phyloP scores from a whole-genome alignment of 2,329 filamentous ascomycete species.

The Tolypocladium guangdongense region DNA sequence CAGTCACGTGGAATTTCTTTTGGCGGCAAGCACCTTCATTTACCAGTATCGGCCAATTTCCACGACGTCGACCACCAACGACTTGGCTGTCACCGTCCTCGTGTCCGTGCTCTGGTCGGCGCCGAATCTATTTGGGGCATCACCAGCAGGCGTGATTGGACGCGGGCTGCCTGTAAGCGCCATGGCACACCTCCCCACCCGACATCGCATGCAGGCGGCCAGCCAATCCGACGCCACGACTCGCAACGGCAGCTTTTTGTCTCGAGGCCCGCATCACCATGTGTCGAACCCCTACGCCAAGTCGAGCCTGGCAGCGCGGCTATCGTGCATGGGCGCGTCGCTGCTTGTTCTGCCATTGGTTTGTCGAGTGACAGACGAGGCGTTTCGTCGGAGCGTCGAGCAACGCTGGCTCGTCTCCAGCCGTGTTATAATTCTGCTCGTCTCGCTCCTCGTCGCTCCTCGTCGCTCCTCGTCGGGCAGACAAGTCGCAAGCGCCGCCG shows the following conservation, averaged over 20 bases:
- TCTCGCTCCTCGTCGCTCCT: neutral
- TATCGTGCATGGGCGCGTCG: conserved; percentile 15
- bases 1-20: neutral
- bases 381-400: neutral
- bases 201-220: neutral
- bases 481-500: neutral
- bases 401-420: neutral
- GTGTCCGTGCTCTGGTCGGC: neutral
- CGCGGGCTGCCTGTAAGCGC: conserved; percentile 1
- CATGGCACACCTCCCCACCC: neutral
- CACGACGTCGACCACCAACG: neutral
- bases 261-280: neutral
- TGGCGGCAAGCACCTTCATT: neutral
- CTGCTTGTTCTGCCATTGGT: neutral
- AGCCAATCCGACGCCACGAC: conserved; percentile 1
- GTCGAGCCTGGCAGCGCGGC: conserved; percentile 7
- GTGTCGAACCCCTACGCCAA: neutral
- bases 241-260: no score
- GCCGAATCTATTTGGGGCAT: neutral
- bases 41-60: neutral
- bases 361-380: neutral
- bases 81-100: neutral
- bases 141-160: conserved; percentile 2
- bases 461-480: neutral
- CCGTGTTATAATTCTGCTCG: neutral